phyloP scores from a whole-genome alignment of 2,329 filamentous ascomycete genomes.

The Diaporthe sp. region DNA sequence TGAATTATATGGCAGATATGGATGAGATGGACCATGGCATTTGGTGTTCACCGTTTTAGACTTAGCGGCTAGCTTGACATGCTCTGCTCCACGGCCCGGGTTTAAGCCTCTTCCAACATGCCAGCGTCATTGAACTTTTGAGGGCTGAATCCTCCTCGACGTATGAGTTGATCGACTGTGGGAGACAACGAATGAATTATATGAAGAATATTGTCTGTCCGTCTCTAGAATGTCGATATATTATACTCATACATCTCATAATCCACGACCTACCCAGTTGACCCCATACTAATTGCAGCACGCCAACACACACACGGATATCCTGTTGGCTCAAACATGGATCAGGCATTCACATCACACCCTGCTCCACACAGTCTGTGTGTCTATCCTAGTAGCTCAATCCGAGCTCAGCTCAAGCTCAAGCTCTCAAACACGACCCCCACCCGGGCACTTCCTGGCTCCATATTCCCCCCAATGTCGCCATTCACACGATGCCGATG shows the following conservation, averaged over 20 bases:
- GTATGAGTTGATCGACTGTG: background rate
- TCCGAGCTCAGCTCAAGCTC: background rate
- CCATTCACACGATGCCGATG: conserved; percentile 22
- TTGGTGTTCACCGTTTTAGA: background rate
- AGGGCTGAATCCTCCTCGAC: background rate
- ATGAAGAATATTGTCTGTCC: too few species aligned
- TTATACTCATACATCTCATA: background rate
- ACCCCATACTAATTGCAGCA: too few species aligned
- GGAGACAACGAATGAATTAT: too few species aligned
- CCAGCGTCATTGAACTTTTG: background rate
- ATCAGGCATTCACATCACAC: background rate
- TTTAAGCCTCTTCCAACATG: background rate
- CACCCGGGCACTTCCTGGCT: background rate
- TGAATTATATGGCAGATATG: background rate
- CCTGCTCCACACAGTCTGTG: background rate
- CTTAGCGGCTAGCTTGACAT: background rate
- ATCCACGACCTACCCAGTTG: background rate
- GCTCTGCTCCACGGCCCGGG: background rate
- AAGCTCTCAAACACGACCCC: conserved; percentile 5
- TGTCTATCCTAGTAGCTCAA: background rate
- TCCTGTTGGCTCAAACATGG: background rate
- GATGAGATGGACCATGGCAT: background rate
- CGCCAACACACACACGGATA: background rate
- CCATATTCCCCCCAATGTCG: conserved; percentile 11
- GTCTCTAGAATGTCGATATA: too few species aligned